Base-by-base conservation (phyloP, 768 basidiomycete genomes). In the Collybia sordida region DNA sequence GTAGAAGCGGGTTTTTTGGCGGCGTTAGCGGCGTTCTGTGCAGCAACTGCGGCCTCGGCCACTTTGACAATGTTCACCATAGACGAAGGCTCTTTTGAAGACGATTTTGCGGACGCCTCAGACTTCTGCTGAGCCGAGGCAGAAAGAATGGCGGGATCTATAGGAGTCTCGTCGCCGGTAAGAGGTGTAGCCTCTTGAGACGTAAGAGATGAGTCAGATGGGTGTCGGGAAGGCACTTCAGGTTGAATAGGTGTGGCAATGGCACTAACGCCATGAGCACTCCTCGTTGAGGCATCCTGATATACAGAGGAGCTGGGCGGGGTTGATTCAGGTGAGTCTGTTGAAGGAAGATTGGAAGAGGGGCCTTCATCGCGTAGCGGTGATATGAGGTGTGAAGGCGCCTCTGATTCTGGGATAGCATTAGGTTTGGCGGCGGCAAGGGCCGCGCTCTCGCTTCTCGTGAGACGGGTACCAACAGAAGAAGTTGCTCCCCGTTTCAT, bases 41-140 rank as follows among this genome's bases (percentile, higher is more conserved):
- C 69, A 17, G 68, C 70, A 42, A 71, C 59, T 12, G 66, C 69
- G 18, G 70, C 68, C 42, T 71, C 69, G 1, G 71, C 72, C 6
- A 72, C 70, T 42, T 65, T 68, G 17, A 72, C 63, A 22, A 72
- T 70, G 49, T 59, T 67, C 27, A 69, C 69, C 60, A 68, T 69
- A 1, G 69, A 61, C 3, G 62, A 48, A 39, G 58, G 17, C 53
- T 46, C 52, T 31, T 52, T 54, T 45, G 42, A 17, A 25, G 45
- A 42, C 2, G 35, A 27, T 5, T 45, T 52, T 36, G 15, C 46
- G 34, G 38, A 35, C 36, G 34, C 42, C 18, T 12, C 37, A 14
- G 17, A 19, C 35, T 47, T 44, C 14, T 47, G 23, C 6, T 15
- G 15, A 27, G 43, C 35, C 18, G 37, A 48, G 12, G 55, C 34